phyloP scores from a whole-genome alignment of 1,284 basidiomycete species.

The Pyrrhoderma lamaoense region DNA sequence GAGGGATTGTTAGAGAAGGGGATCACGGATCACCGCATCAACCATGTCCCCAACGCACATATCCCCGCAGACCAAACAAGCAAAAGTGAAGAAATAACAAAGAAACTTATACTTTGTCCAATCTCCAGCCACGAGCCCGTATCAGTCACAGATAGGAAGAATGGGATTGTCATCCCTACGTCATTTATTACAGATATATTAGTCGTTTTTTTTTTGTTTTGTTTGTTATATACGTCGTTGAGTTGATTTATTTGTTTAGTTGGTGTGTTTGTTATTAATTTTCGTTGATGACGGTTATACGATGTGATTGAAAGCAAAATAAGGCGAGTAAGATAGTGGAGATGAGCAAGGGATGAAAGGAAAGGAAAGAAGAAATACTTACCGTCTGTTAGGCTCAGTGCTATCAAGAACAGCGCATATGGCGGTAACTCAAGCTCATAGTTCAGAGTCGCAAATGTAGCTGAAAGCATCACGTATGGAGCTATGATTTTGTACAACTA shows the following conservation, averaged over 20 bases:
- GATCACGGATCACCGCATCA: constrained; percentile 35
- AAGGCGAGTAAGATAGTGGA: too few relatives aligned
- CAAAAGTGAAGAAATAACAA: constrained; percentile 77
- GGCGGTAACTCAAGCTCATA: constrained; percentile 59
- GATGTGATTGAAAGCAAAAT: too few relatives aligned
- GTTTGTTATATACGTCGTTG: too few relatives aligned
- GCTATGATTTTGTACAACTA: constrained; percentile 80
- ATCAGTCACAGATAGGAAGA: constrained; percentile 81
- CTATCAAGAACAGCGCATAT: constrained; percentile 71
- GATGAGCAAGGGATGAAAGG: not conserved
- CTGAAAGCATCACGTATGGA: constrained; percentile 72
- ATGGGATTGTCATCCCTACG: constrained; percentile 74
- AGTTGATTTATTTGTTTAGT: too few relatives aligned
- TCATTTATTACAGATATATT: too few relatives aligned
- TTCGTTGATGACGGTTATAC: too few relatives aligned
- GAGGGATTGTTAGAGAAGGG: too few relatives aligned
- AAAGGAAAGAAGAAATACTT: constrained; percentile 20
- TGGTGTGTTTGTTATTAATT: too few relatives aligned
- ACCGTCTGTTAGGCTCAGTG: constrained; percentile 71
- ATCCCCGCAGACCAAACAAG: constrained; percentile 75
- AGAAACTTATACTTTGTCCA: constrained; percentile 84
- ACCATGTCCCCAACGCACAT: constrained; percentile 58
- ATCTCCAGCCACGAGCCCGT: constrained; percentile 87
- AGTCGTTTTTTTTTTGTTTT: too few relatives aligned
- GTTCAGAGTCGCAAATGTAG: constrained; percentile 62